phyloP scores from a whole-genome alignment of 257 asterid genomes.

The Solanum lignicaule region DNA sequence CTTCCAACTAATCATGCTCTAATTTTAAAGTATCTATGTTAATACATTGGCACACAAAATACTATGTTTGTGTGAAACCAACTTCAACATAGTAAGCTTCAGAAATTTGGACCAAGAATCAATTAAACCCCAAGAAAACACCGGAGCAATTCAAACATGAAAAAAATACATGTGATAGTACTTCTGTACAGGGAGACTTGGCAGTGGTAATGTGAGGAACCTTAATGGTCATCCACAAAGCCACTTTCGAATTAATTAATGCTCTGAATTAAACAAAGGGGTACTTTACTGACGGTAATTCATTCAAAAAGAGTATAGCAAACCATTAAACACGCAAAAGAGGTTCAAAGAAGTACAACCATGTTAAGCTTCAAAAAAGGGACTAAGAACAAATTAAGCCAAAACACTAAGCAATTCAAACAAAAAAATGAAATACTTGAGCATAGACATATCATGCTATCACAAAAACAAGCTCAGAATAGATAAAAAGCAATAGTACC shows the following conservation, averaged over 20 bases:
- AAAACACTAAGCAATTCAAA: neutral
- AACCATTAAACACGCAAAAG: neutral
- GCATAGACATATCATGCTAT: neutral
- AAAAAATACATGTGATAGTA: neutral
- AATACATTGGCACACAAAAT: neutral
- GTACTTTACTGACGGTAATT: neutral
- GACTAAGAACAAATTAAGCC: neutral
- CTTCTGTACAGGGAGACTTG: neutral
- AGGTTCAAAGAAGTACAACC: neutral
- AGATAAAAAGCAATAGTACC: constrained; percentile 14
- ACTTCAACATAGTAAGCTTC: neutral
- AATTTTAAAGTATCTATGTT: neutral
- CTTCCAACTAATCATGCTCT: neutral
- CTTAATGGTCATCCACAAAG: neutral
- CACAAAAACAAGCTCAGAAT: neutral
- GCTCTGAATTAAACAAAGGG: neutral
- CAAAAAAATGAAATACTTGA: neutral
- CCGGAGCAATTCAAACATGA: neutral
- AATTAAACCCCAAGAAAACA: neutral
- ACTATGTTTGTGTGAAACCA: neutral
- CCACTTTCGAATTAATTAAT: neutral
- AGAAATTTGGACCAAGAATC: neutral
- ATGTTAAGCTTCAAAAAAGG: neutral
- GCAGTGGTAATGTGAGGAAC: neutral
- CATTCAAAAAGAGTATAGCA: neutral